These are phyloP conservation scores for Pythium vanterpoolii DNA, from an alignment of 352 stramenopile species.

Conservation along the genomic window DNA sequence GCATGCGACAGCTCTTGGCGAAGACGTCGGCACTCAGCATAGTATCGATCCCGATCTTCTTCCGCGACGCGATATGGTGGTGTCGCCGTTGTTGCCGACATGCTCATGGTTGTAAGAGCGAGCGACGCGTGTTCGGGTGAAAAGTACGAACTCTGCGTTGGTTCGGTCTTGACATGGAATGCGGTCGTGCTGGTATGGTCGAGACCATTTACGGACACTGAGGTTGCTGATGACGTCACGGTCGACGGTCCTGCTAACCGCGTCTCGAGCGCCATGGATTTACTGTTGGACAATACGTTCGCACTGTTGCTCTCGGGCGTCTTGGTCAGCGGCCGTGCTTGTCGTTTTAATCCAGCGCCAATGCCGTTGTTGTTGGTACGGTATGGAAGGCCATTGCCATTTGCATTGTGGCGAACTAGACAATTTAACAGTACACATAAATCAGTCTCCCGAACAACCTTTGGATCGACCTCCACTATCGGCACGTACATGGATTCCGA, in stretches of 20 bases:
- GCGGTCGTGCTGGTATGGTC: constrained; percentile 22
- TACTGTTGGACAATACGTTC: constrained; percentile 63
- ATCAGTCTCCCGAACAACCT: too few species aligned
- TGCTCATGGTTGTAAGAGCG: constrained; percentile 39
- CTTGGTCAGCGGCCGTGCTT: constrained; percentile 44
- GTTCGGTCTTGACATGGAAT: constrained; percentile 53
- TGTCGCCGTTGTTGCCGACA: constrained; percentile 31
- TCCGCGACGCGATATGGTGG: constrained; percentile 38
- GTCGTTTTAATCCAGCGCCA: constrained; percentile 39
- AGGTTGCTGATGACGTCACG: background rate
- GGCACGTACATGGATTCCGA: constrained; percentile 73
- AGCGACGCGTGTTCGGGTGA: constrained; percentile 41
- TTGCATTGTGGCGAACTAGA: constrained; percentile 63
- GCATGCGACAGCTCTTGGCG: constrained; percentile 55
- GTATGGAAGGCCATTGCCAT: constrained; percentile 40
- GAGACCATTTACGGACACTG: background rate
- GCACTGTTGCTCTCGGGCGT: constrained; percentile 67
- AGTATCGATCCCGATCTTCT: constrained; percentile 71
- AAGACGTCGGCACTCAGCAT: constrained; percentile 57
- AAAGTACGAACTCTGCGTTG: constrained; percentile 68
- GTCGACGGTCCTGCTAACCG: constrained; percentile 32
- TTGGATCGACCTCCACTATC: too few species aligned
- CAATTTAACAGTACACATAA: background rate
- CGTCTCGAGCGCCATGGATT: constrained; percentile 67
- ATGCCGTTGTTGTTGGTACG: constrained; percentile 18